A percentile compares a stretch with the other conserved stretches of the same genome.
Evolutionary conservation across 441 rosid species (phyloP).

Genomic region (Corymbia citriodora): DNA sequence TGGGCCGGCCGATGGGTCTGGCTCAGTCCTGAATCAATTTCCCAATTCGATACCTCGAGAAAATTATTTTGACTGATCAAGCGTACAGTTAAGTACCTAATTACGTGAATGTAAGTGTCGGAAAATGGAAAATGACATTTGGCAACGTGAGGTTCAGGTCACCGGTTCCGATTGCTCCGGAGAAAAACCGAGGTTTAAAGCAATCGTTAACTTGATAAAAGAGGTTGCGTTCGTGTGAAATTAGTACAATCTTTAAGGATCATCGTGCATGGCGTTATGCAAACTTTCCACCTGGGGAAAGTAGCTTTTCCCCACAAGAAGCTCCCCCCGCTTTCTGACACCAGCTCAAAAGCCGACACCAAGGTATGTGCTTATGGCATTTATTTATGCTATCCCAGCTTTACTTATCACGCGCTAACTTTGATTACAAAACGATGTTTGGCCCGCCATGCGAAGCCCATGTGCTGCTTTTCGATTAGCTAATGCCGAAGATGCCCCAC

Average conservation of each 20-base stretch:
- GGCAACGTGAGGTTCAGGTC: background rate
- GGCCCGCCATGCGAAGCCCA: background rate
- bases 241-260: background rate
- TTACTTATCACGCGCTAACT: background rate
- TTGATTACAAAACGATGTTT: background rate
- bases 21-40: rapidly evolving
- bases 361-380: background rate
- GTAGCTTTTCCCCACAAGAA: background rate
- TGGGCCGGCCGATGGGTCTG: background rate
- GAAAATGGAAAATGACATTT: background rate
- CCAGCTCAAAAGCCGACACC: background rate
- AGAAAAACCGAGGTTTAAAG: background rate
- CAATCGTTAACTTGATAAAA: background rate
- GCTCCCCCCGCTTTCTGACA: background rate
- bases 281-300: background rate
- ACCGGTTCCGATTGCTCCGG: background rate
- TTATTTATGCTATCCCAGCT: background rate
- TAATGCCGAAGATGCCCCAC: background rate
- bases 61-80: background rate
- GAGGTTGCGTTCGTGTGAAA: background rate
- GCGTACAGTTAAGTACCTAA: background rate
- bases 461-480: background rate
- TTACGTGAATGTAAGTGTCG: background rate
- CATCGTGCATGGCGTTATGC: background rate
- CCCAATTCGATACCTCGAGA: background rate